A percentile compares a stretch with the other conserved stretches of the same genome.
Conservation (phyloP, 139 green algal genomes). For the Ettlia oleoabundans region DNA sequence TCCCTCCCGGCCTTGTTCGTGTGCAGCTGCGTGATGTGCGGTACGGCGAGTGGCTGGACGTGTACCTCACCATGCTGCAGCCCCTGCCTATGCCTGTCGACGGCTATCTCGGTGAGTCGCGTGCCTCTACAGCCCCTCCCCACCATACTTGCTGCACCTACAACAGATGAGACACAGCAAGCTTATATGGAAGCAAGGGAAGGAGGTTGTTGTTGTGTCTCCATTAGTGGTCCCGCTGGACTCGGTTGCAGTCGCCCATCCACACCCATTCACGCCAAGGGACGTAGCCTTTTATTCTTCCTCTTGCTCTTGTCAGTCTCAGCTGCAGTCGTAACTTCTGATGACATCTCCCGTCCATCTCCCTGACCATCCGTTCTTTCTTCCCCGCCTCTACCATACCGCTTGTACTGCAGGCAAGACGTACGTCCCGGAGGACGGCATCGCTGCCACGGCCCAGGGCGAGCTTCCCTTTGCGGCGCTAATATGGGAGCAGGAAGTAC, state of each 20-base stretch:
- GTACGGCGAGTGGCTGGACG: constrained; percentile 18
- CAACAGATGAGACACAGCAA: background rate
- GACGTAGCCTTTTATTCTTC: too few species aligned
- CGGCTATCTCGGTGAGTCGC: background rate
- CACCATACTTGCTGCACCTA: background rate
- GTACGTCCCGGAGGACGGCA: background rate
- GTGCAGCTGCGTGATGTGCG: background rate
- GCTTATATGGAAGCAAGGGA: too few species aligned
- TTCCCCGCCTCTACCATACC: too few species aligned
- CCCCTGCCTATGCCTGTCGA: background rate
- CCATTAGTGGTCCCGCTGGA: too few species aligned
- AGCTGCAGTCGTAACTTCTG: background rate
- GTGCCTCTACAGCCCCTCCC: background rate
- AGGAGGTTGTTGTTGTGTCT: too few species aligned
- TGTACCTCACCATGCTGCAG: constrained; percentile 10
- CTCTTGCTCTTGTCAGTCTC: too few species aligned
- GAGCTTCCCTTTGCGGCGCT: background rate
- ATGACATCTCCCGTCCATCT: background rate
- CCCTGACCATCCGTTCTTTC: background rate
- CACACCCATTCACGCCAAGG: too few species aligned
- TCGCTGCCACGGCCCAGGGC: background rate
- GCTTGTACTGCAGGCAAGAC: background rate
- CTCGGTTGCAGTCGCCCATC: too few species aligned
- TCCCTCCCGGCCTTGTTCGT: background rate
- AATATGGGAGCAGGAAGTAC: background rate